phyloP scores from a whole-genome alignment of 129 eudicot genomes.

The Dittrichia graveolens region DNA sequence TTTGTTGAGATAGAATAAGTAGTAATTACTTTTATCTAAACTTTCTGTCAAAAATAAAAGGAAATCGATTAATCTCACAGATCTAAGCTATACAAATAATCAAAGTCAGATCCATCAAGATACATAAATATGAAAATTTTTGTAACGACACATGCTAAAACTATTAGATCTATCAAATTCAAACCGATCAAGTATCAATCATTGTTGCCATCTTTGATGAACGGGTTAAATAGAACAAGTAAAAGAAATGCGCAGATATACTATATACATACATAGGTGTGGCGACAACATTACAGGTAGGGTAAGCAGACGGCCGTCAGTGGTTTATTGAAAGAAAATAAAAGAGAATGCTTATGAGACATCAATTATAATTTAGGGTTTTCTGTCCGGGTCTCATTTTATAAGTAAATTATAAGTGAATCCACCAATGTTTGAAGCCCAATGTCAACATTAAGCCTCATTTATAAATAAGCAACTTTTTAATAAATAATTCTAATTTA shows the following conservation, averaged over 20 bases:
- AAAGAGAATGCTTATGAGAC: background rate
- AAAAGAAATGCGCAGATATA: background rate
- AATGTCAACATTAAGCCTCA: no score
- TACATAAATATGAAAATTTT: background rate
- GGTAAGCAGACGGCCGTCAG: background rate
- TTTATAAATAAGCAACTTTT: no score
- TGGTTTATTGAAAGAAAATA: background rate
- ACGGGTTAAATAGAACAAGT: background rate
- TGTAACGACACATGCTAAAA: background rate
- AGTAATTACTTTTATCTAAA: background rate
- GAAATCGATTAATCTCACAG: background rate
- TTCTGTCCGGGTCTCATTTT: background rate
- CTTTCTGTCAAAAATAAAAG: conserved; percentile 4
- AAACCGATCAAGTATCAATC: background rate
- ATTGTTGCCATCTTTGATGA: background rate
- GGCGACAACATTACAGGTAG: background rate
- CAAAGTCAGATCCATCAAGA: background rate
- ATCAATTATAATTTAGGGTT: conserved; percentile 14
- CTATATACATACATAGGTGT: background rate
- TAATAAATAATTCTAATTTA: no score
- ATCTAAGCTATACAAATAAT: background rate
- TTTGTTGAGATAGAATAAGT: conserved; percentile 8
- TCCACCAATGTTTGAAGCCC: background rate
- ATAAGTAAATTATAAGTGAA: background rate
- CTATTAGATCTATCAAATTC: conserved; percentile 1